A percentile compares a stretch with the other conserved stretches of the same genome.
These are phyloP conservation scores for Capsella rubella DNA, from an alignment of 441 rosid genomes.

Conservation along the genomic window DNA sequence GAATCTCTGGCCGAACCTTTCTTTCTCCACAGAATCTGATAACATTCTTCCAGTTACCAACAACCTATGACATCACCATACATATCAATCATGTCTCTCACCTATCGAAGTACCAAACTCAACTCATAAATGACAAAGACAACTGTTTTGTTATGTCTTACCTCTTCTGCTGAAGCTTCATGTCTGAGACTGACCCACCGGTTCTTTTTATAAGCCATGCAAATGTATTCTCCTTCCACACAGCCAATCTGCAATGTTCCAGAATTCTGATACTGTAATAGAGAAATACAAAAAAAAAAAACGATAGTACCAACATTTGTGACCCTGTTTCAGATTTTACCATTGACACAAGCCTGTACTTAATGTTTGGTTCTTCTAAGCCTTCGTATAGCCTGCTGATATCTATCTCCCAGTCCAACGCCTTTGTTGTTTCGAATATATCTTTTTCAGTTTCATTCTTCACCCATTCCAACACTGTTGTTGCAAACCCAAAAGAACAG, in stretches of 20 bases:
- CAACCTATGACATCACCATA: constrained; percentile 29
- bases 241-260: constrained; percentile 20
- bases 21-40: constrained; percentile 21
- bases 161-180: constrained; percentile 28
- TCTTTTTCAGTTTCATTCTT: constrained; percentile 25
- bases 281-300: constrained; percentile 5
- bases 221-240: constrained; percentile 12
- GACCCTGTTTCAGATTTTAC: constrained; percentile 26
- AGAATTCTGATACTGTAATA: background rate
- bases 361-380: constrained; percentile 22
- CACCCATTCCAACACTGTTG: constrained; percentile 36
- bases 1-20: constrained; percentile 36
- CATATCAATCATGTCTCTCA: constrained; percentile 7
- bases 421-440: constrained; percentile 31
- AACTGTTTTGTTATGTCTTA: constrained; percentile 7
- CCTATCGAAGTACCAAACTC: background rate
- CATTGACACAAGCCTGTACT: constrained; percentile 37
- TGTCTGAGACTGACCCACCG: constrained; percentile 24
- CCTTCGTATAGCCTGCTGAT: constrained; percentile 27
- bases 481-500: constrained; percentile 20
- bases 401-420: constrained; percentile 39
- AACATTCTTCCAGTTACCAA: constrained; percentile 30
- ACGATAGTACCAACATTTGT: background rate
- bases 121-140: background rate
- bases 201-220: constrained; percentile 15